A percentile compares a stretch with the other conserved stretches of the same genome.
Evolutionary conservation across 2,329 filamentous ascomycete genomes (phyloP).

Genomic region (Sporothrix dimorphospora): DNA sequence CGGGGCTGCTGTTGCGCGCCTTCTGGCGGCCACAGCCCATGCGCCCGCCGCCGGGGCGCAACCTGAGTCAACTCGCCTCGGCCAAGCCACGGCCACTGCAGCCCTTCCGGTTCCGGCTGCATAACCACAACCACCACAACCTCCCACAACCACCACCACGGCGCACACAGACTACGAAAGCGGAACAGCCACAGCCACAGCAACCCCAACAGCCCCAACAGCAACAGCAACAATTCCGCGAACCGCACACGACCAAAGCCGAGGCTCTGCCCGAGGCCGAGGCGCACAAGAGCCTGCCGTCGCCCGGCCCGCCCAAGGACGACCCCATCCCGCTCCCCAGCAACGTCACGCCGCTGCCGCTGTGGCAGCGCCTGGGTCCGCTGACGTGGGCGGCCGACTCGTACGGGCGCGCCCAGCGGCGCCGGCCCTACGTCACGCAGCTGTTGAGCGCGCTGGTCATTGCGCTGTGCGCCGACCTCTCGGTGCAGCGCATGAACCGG

Average conservation of each 20-base stretch:
- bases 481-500: slow-evolving; percentile 70
- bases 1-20: slow-evolving; percentile 23
- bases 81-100: background rate
- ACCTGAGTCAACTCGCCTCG: slow-evolving; percentile 18
- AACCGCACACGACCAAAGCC: background rate
- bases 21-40: slow-evolving; percentile 25
- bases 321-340: slow-evolving; percentile 49
- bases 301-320: slow-evolving; percentile 34
- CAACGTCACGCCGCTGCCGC: slow-evolving; percentile 47
- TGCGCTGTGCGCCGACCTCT: slow-evolving; percentile 76
- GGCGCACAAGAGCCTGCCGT: slow-evolving; percentile 29
- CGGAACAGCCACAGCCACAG: background rate
- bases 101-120: background rate
- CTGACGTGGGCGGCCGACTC: slow-evolving; percentile 56
- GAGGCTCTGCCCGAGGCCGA: background rate
- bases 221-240: background rate
- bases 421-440: slow-evolving; percentile 78
- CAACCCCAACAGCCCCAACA: background rate
- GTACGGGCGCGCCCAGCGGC: slow-evolving; percentile 72
- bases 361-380: slow-evolving; percentile 63
- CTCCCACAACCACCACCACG: slow-evolving; percentile 1
- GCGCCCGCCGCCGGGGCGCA: slow-evolving; percentile 18
- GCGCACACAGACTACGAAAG: background rate
- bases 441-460: slow-evolving; percentile 74
- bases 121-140: background rate